Percentiles rank a stretch among this genome's conserved stretches.
phyloP scores from a whole-genome alignment of 768 basidiomycete species.

The Leccinum imitatum region DNA sequence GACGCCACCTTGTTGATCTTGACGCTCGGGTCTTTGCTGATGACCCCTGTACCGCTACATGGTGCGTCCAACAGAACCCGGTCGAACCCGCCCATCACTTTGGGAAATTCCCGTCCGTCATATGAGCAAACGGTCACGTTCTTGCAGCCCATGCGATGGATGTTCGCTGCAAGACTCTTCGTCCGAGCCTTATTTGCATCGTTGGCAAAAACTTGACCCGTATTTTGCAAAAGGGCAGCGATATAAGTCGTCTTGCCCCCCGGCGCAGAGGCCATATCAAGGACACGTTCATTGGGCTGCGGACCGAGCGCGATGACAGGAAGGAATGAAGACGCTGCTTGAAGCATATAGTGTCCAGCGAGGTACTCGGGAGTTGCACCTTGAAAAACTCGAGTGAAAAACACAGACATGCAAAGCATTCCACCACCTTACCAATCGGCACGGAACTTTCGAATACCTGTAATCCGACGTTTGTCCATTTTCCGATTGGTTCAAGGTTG shows the following conservation, averaged over 20 bases:
- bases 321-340: slow-evolving; percentile 98
- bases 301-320: slow-evolving; percentile 95
- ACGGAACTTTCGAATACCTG: slow-evolving; percentile 97
- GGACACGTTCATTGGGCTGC: slow-evolving; percentile 87
- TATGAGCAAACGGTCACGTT: slow-evolving; percentile 97
- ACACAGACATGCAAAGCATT: neutral
- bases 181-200: slow-evolving; percentile 93
- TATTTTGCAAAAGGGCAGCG: slow-evolving; percentile 94
- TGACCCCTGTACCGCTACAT: slow-evolving; percentile 97
- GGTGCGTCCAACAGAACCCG: slow-evolving; percentile 96
- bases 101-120: slow-evolving; percentile 96
- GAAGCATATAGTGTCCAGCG: slow-evolving; percentile 99
- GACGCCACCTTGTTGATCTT: slow-evolving; percentile 90
- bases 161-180: slow-evolving; percentile 94
- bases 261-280: slow-evolving; percentile 99
- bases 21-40: slow-evolving; percentile 95
- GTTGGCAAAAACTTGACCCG: slow-evolving; percentile 97
- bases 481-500: slow-evolving; percentile 96
- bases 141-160: slow-evolving; percentile 96
- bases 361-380: slow-evolving; percentile 98
- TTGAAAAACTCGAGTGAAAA: slow-evolving; percentile 23
- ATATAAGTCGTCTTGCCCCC: slow-evolving; percentile 99
- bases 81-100: slow-evolving; percentile 98
- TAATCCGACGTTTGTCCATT: slow-evolving; percentile 99
- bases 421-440: slow-evolving; percentile 66